Evolutionary conservation across 2,329 filamentous ascomycete genomes (phyloP).

Genomic region (Fusarium sp.): DNA sequence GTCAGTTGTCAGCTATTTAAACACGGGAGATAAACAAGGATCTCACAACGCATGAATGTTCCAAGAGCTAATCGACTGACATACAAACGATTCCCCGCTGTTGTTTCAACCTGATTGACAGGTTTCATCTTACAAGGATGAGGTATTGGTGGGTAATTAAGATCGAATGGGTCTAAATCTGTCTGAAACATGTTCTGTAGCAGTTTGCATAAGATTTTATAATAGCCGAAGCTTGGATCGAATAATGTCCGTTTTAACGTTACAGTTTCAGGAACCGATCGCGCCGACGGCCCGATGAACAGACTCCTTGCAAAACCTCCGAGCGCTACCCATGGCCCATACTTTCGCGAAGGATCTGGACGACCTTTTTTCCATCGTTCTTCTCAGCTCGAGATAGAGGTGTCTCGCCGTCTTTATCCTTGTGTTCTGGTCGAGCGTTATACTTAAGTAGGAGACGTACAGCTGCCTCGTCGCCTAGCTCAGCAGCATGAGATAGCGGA

Average conservation of each 20-base stretch:
- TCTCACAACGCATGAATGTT: background rate
- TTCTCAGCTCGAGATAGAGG: background rate
- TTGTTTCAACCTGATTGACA: conserved; percentile 1
- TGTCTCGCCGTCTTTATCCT: background rate
- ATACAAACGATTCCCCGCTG: background rate
- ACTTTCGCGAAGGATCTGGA: background rate
- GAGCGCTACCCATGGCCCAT: background rate
- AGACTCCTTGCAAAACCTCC: accelerated
- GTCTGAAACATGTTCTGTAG: conserved; percentile 5
- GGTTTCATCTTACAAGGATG: accelerated
- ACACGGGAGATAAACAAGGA: background rate
- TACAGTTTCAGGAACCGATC: background rate
- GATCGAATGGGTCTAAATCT: background rate
- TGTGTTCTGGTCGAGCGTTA: accelerated
- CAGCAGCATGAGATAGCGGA: background rate
- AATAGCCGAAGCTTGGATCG: background rate
- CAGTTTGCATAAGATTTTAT: background rate
- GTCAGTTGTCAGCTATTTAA: too few species aligned
- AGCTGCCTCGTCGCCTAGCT: background rate
- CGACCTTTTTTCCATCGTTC: accelerated
- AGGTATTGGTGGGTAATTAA: conserved; percentile 7
- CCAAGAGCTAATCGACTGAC: background rate
- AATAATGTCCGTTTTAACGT: background rate
- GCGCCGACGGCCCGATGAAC: background rate
- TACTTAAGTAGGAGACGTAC: accelerated